These are phyloP conservation scores for Adansonia gregorii DNA, from an alignment of 441 rosid genomes.

Conservation along the genomic window DNA sequence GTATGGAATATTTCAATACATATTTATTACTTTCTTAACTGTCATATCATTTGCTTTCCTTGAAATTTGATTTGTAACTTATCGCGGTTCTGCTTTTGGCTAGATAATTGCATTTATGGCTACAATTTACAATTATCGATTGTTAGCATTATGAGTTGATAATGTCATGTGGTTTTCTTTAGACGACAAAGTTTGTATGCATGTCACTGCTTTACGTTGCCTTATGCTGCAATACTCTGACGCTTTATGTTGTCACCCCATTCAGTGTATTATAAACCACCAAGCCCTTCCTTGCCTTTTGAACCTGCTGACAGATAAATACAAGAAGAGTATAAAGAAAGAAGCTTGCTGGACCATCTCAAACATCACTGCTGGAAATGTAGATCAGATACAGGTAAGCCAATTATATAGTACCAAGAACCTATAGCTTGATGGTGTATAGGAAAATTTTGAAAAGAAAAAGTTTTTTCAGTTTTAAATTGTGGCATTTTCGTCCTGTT, in stretches of 20 bases:
- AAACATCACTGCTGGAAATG: slow-evolving; percentile 66
- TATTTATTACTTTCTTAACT: background rate
- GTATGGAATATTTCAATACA: slow-evolving; percentile 29
- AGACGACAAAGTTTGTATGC: background rate
- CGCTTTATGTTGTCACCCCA: slow-evolving; percentile 23
- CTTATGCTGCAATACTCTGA: slow-evolving; percentile 23
- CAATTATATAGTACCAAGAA: background rate
- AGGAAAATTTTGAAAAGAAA: background rate
- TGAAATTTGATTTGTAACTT: background rate
- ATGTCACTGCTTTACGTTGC: slow-evolving; percentile 23
- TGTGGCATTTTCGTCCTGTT: background rate
- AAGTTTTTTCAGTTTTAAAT: background rate
- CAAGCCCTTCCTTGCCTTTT: slow-evolving; percentile 52
- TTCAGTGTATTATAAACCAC: slow-evolving; percentile 48
- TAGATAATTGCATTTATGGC: background rate
- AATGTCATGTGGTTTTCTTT: background rate
- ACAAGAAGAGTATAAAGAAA: slow-evolving; percentile 68
- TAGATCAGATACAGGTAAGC: slow-evolving; percentile 63
- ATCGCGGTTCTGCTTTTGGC: slow-evolving; percentile 14
- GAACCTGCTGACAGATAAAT: slow-evolving; percentile 42
- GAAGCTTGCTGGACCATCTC: slow-evolving; percentile 76
- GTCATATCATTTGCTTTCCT: background rate
- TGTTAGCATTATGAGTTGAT: background rate
- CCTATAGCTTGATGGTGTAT: slow-evolving; percentile 7
- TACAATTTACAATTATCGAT: background rate